These are phyloP conservation scores for Russula griseocarnosa DNA, from an alignment of 768 basidiomycete genomes.

Conservation along the genomic window DNA sequence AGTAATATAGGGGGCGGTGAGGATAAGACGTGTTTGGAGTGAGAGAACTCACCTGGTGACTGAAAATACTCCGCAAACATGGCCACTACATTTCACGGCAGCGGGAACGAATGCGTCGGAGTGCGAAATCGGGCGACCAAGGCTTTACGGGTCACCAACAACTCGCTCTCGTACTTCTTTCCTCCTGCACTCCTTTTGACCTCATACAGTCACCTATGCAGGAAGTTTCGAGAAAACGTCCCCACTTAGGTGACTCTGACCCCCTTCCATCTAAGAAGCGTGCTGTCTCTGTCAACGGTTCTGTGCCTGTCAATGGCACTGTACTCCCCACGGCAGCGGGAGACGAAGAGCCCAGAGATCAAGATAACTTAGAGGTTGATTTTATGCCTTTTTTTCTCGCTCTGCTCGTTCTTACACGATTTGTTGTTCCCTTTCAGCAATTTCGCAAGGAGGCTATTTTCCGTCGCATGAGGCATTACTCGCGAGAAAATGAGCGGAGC, in stretches of 20 bases:
- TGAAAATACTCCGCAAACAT: neutral
- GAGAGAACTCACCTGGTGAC: neutral
- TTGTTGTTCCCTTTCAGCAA: conserved; percentile 40
- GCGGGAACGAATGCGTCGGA: conserved; percentile 14
- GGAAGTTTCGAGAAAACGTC: conserved; percentile 29
- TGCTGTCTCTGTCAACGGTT: conserved; percentile 30
- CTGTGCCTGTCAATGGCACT: conserved; percentile 30
- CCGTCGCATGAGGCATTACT: conserved; percentile 79
- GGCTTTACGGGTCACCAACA: conserved; percentile 2
- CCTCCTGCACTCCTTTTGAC: neutral
- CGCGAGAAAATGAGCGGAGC: conserved; percentile 66
- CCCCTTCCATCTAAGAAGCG: conserved; percentile 32
- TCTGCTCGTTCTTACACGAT: conserved; percentile 9
- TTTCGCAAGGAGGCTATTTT: conserved; percentile 86
- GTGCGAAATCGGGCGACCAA: conserved; percentile 14
- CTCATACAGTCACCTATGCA: conserved; percentile 16
- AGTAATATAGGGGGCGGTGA: neutral
- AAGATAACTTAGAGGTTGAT: conserved; percentile 62
- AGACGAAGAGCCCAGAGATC: conserved; percentile 31
- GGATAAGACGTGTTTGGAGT: neutral
- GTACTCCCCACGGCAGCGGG: conserved; percentile 19
- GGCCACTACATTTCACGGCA: neutral
- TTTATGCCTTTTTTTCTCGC: conserved; percentile 24
- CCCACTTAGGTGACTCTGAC: conserved; percentile 27
- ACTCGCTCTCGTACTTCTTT: neutral